Evolutionary conservation across 1,139 yeast species (phyloP), one percentile per base, ranked within the genome.

Genomic region (Geotrichum siamense): DNA sequence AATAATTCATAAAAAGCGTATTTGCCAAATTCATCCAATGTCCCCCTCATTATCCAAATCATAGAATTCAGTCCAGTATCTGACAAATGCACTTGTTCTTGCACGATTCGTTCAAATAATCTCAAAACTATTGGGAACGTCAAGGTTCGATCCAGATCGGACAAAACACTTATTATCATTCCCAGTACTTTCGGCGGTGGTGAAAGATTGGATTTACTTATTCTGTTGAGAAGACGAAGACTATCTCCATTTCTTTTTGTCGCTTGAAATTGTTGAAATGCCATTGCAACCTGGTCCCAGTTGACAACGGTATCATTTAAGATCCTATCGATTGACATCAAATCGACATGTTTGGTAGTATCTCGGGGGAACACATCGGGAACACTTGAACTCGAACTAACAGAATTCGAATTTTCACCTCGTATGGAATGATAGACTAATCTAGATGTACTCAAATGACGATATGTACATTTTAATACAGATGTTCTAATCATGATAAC

Each of bases 161-260:
- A 23, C 28, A 48, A 17, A 1, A 42, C n/a, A 10, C 43, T 35
- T 20, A 40, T 13, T 19, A 51, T 39, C 19, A 32, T 13, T 8
- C 45, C 44, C 15, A 48, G 5, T n/a, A 43, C 33, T 8, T 35
- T 39, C 5, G 48, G 39, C 3, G 46, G 42, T 6, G 53, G 53
- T 4, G 37, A 22, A 17, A 51, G 36, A 8, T 42, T 38, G 25
- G 36, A 41, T 12, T 38, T 33, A 9, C 19, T 38, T 21, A 51
- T 39, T 31, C 53, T 43, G n/a, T 44, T 48, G 31, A 47, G 48
- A 31, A 51, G 43, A 16, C 40, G 41, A 39, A 51, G 23, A 38
- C 38, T 27, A 20, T 41, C 30, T 12, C 27, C 12, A 16, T 19
- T 23, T 28, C 32, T 35, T 21, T 13, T 20, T 19, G 23, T 25